These are phyloP conservation scores for Eucommia ulmoides DNA, from an alignment of 257 asterid genomes.

Conservation along the genomic window DNA sequence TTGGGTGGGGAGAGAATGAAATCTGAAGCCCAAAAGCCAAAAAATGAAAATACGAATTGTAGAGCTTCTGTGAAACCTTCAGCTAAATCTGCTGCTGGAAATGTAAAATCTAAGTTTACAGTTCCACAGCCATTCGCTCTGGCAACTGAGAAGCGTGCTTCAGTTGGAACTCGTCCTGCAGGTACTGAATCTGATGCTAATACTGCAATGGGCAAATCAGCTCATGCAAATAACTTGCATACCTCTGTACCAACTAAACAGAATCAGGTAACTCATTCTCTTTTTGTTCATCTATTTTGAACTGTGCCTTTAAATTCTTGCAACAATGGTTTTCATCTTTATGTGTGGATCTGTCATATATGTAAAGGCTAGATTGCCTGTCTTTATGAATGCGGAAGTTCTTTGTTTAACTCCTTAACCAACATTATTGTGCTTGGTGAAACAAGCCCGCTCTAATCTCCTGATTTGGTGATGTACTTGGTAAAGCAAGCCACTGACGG, in stretches of 20 bases:
- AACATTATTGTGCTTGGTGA: neutral
- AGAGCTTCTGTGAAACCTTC: constrained; percentile 26
- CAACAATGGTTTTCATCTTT: neutral
- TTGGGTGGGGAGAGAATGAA: constrained; percentile 10
- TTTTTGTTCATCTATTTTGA: neutral
- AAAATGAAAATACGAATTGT: constrained; percentile 25
- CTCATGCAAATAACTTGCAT: constrained; percentile 15
- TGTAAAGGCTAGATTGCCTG: neutral
- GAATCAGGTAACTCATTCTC: constrained; percentile 25
- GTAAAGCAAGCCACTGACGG: too few species aligned
- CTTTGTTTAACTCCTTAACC: neutral
- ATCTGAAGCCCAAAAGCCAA: constrained; percentile 22
- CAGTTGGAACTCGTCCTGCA: constrained; percentile 32
- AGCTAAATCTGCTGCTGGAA: constrained; percentile 29
- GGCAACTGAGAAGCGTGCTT: constrained; percentile 81
- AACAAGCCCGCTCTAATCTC: neutral
- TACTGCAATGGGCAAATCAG: constrained; percentile 18
- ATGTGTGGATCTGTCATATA: neutral
- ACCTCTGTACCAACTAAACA: constrained; percentile 21
- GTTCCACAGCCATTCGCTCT: constrained; percentile 83
- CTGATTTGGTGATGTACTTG: neutral
- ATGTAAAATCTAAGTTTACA: constrained; percentile 54
- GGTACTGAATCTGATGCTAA: constrained; percentile 32
- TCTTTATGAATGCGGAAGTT: neutral
- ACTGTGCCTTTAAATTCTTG: constrained; percentile 1